These are phyloP conservation scores for Fusarium sp. DNA, from an alignment of 2,329 filamentous ascomycete genomes.

Conservation along the genomic window DNA sequence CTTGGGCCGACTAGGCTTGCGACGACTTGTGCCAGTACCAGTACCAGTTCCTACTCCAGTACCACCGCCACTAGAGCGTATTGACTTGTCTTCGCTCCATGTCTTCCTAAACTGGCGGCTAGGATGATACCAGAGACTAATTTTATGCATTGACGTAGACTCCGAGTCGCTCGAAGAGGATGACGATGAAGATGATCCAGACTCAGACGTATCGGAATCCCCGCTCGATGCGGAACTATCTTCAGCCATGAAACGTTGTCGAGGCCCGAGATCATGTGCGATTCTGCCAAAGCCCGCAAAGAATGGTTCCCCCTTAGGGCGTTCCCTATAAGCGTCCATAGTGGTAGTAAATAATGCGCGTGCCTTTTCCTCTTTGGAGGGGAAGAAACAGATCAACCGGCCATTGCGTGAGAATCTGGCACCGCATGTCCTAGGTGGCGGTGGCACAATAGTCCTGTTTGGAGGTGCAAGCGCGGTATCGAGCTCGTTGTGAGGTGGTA, in stretches of 20 bases:
- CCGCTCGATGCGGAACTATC: slow-evolving; percentile 66
- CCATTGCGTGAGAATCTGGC: slow-evolving; percentile 73
- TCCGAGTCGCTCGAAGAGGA: slow-evolving; percentile 72
- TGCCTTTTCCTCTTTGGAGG: slow-evolving; percentile 73
- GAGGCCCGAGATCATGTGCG: slow-evolving; percentile 63
- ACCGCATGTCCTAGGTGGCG: slow-evolving; percentile 69
- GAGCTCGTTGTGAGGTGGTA: slow-evolving; percentile 65
- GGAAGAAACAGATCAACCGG: slow-evolving; percentile 75
- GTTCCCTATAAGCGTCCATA: slow-evolving; percentile 60
- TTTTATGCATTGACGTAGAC: slow-evolving; percentile 71
- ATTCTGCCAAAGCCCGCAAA: slow-evolving; percentile 70
- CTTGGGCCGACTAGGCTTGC: slow-evolving; percentile 64
- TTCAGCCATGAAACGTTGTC: slow-evolving; percentile 61
- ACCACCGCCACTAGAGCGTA: slow-evolving; percentile 71
- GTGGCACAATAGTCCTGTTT: slow-evolving; percentile 66
- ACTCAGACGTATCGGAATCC: slow-evolving; percentile 63
- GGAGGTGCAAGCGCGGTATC: slow-evolving; percentile 65
- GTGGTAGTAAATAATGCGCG: slow-evolving; percentile 62
- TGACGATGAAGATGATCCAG: slow-evolving; percentile 63
- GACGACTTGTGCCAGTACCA: slow-evolving; percentile 65
- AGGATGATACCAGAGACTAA: slow-evolving; percentile 68
- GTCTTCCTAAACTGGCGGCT: slow-evolving; percentile 65
- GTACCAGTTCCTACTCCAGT: slow-evolving; percentile 64
- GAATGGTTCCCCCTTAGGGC: slow-evolving; percentile 65
- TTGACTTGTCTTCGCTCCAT: slow-evolving; percentile 68